phyloP scores from a whole-genome alignment of 495 filamentous ascomycete species.

The Pyrenula massariospora region DNA sequence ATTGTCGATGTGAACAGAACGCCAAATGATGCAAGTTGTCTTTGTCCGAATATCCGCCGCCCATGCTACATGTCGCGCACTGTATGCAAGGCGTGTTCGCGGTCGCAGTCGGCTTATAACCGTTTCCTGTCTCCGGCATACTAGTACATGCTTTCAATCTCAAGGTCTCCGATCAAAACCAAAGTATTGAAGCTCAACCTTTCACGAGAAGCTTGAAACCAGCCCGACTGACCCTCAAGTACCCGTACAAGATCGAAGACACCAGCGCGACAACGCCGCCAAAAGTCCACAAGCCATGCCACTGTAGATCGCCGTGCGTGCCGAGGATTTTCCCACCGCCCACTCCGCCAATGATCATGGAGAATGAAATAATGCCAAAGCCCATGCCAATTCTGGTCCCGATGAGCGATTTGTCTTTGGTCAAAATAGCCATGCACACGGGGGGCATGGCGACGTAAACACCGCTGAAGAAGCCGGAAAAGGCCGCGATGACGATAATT shows the following conservation, averaged over 20 bases:
- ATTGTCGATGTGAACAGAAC: no score
- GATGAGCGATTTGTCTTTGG: conserved; percentile 10
- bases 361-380: conserved; percentile 13
- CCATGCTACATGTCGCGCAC: no score
- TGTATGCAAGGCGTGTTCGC: no score
- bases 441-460: conserved; percentile 22
- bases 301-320: background rate
- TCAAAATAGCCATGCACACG: conserved; percentile 10
- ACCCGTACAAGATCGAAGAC: background rate
- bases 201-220: background rate
- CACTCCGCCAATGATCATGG: conserved; percentile 19
- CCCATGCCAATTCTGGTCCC: conserved; percentile 24
- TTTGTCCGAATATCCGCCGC: no score
- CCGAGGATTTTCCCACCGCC: conserved; percentile 28
- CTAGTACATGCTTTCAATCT: no score
- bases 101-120: no score
- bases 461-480: conserved; percentile 26
- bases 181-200: no score
- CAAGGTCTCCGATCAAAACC: no score
- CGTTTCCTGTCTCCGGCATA: no score
- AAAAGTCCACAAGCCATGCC: background rate
- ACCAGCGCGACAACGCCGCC: background rate
- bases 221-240: background rate
- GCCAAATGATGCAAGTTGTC: no score
- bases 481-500: conserved; percentile 20